These are phyloP conservation scores for Bruguiera parviflora DNA, from an alignment of 345 rosid genomes.

Conservation along the genomic window DNA sequence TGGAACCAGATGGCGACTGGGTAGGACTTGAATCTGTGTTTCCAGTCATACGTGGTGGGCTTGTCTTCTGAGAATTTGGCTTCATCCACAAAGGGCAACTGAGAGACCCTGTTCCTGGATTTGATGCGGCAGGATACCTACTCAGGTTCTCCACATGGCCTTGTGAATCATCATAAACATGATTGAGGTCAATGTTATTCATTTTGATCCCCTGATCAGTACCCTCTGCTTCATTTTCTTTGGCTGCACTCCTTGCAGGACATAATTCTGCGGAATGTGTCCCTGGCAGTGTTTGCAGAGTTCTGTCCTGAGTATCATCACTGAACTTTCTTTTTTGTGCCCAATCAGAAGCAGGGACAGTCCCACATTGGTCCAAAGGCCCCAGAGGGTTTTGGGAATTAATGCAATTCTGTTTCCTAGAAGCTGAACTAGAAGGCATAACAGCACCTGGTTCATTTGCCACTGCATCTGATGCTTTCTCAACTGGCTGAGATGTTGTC, in stretches of 20 bases:
- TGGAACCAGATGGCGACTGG: conserved; percentile 86
- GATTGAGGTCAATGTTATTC: conserved; percentile 83
- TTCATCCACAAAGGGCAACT: conserved; percentile 72
- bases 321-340: conserved; percentile 20
- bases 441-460: conserved; percentile 26
- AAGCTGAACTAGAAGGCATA: conserved; percentile 33
- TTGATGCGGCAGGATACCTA: conserved; percentile 50
- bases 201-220: conserved; percentile 26
- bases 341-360: conserved; percentile 25
- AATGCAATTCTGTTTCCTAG: conserved; percentile 23
- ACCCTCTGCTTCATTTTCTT: conserved; percentile 25
- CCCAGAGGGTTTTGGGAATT: conserved; percentile 21
- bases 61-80: conserved; percentile 65
- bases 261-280: conserved; percentile 12
- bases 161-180: conserved; percentile 67
- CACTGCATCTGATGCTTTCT: conserved; percentile 21
- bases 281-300: conserved; percentile 16
- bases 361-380: conserved; percentile 21
- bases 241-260: conserved; percentile 19
- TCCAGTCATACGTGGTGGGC: conserved; percentile 83
- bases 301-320: conserved; percentile 12
- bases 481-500: conserved; percentile 23
- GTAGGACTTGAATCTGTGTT: conserved; percentile 85
- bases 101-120: conserved; percentile 50
- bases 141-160: conserved; percentile 61